phyloP scores from a whole-genome alignment of 1,139 yeast species.

The Waltiozyma solani region DNA sequence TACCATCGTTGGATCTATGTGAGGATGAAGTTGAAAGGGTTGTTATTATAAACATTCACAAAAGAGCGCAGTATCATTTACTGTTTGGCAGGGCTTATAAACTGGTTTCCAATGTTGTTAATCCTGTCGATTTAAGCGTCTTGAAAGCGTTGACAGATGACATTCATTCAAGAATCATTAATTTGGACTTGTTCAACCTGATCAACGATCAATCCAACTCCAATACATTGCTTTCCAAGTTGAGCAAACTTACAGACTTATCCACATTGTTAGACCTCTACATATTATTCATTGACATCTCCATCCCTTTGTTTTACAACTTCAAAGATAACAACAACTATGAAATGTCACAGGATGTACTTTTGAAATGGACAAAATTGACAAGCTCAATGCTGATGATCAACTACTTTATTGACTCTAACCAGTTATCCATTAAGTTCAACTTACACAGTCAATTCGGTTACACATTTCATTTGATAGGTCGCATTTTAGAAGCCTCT shows the following conservation, averaged over 20 bases:
- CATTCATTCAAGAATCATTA: too few species aligned
- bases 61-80: slow-evolving; percentile 2
- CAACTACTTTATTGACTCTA: slow-evolving; percentile 5
- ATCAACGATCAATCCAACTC: too few species aligned
- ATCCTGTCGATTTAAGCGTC: slow-evolving; percentile 4
- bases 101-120: slow-evolving; percentile 2
- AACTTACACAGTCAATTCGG: slow-evolving; percentile 6
- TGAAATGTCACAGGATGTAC: slow-evolving; percentile 2
- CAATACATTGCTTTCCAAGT: slow-evolving; percentile 1
- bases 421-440: slow-evolving; percentile 1
- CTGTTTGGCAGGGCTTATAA: slow-evolving; percentile 4
- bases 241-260: slow-evolving; percentile 2
- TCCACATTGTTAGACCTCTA: slow-evolving; percentile 5
- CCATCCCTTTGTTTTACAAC: slow-evolving; percentile 3
- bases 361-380: slow-evolving; percentile 2
- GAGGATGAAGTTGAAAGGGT: slow-evolving; percentile 1
- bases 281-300: slow-evolving; percentile 3
- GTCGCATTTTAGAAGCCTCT: neutral
- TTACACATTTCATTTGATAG: slow-evolving; percentile 2
- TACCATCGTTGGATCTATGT: slow-evolving; percentile 1
- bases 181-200: too few species aligned
- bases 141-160: slow-evolving; percentile 3
- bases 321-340: slow-evolving; percentile 2
- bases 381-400: slow-evolving; percentile 2
- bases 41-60: slow-evolving; percentile 1